Evolutionary conservation across 2,329 filamentous ascomycete species (phyloP).

Genomic region (Botrytis galanthina): DNA sequence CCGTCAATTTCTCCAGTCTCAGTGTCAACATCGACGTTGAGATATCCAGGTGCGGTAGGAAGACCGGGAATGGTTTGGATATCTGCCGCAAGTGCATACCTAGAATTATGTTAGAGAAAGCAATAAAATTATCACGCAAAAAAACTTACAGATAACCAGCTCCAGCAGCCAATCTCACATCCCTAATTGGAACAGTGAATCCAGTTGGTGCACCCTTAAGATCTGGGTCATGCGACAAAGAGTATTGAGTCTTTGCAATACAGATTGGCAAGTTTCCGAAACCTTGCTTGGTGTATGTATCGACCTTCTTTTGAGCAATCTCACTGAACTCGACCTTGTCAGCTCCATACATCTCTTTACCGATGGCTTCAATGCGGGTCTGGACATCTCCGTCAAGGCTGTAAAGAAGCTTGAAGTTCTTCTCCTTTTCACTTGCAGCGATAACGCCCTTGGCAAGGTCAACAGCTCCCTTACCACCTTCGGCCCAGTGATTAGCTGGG

Average conservation of each 20-base stretch:
- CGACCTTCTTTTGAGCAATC: slow-evolving; percentile 91
- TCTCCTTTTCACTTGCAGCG: slow-evolving; percentile 75
- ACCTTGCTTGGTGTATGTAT: slow-evolving; percentile 89
- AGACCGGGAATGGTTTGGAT: slow-evolving; percentile 98
- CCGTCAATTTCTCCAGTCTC: slow-evolving; percentile 86
- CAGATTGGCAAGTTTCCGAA: slow-evolving; percentile 93
- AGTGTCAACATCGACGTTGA: slow-evolving; percentile 83
- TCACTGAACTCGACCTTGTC: slow-evolving; percentile 88
- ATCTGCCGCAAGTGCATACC: slow-evolving; percentile 90
- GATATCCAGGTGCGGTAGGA: slow-evolving; percentile 89
- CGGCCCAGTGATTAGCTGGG: slow-evolving; percentile 92
- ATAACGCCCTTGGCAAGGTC: slow-evolving; percentile 87
- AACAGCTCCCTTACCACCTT: slow-evolving; percentile 86
- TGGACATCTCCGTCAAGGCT: slow-evolving; percentile 74
- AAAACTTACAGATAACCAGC: slow-evolving; percentile 79
- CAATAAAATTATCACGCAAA: neutral
- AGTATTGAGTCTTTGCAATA: slow-evolving; percentile 98
- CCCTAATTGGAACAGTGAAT: slow-evolving; percentile 91
- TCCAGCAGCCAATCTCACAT: slow-evolving; percentile 90
- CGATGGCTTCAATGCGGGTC: slow-evolving; percentile 87
- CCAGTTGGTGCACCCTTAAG: slow-evolving; percentile 94
- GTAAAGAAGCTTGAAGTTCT: slow-evolving; percentile 87
- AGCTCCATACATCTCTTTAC: slow-evolving; percentile 91
- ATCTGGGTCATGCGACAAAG: slow-evolving; percentile 85
- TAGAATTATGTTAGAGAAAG: slow-evolving; percentile 43